Evolutionary conservation across 2,329 filamentous ascomycete species (phyloP).

Genomic region (Phyllosticta capitalensis): DNA sequence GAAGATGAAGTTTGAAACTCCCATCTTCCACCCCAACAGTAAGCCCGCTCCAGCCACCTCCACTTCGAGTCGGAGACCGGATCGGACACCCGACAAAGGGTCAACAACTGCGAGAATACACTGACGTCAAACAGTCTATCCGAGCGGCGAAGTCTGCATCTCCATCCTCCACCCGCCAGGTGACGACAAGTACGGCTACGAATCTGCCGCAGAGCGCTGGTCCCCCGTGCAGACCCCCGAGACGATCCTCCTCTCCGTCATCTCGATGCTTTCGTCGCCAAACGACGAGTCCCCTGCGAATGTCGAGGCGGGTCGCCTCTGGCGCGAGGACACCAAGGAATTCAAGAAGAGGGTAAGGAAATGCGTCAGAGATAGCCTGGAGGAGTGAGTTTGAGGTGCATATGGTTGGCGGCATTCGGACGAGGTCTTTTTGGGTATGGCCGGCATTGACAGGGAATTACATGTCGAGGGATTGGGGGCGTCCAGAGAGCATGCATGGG

Average conservation of each 20-base stretch:
- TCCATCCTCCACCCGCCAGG: conserved; percentile 95
- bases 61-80: too few species aligned
- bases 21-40: conserved; percentile 97
- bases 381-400: conserved; percentile 13
- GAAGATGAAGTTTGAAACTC: conserved; percentile 88
- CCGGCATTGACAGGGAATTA: not conserved
- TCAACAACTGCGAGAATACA: not conserved
- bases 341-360: conserved; percentile 82
- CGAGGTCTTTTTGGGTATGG: not conserved
- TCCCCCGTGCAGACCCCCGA: conserved; percentile 94
- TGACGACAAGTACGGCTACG: conserved; percentile 97
- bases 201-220: conserved; percentile 92
- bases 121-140: conserved; percentile 59
- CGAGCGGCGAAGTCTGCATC: conserved; percentile 87
- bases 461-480: not conserved
- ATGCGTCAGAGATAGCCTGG: conserved; percentile 54
- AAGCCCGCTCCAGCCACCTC: conserved; percentile 17
- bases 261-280: conserved; percentile 96
- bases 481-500: not conserved
- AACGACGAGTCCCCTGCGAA: conserved; percentile 97
- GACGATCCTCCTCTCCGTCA: conserved; percentile 93
- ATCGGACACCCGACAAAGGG: not conserved
- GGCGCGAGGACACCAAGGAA: conserved; percentile 71
- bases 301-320: conserved; percentile 93
- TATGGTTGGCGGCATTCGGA: not conserved